Percentiles rank a stretch among this genome's conserved stretches.
Evolutionary conservation across 257 asterid genomes (phyloP).

Genomic region (Penstemon eatonii): DNA sequence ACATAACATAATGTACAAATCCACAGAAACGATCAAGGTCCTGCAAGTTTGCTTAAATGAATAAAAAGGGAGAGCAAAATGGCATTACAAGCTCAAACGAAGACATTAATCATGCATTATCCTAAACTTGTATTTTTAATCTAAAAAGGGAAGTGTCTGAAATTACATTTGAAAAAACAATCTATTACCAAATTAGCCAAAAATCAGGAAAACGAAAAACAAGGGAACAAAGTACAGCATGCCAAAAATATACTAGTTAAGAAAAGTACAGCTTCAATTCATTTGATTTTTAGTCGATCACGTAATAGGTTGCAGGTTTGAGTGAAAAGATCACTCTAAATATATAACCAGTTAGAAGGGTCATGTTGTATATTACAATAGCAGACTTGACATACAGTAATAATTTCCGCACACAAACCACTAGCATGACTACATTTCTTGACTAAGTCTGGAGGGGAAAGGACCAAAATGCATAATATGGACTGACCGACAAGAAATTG

Average conservation of each 20-base stretch:
- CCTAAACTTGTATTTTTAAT: background rate
- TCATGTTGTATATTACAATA: slow-evolving; percentile 10
- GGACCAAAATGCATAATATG: background rate
- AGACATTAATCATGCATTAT: background rate
- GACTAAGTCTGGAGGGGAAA: slow-evolving; percentile 2
- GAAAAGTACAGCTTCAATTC: slow-evolving; percentile 1
- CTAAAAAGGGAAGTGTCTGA: background rate
- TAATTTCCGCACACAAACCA: background rate
- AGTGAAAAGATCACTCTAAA: background rate
- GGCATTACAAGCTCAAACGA: background rate
- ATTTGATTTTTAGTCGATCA: background rate
- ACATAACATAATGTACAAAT: background rate
- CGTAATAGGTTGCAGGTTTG: slow-evolving; percentile 4
- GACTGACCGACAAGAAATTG: slow-evolving; percentile 5
- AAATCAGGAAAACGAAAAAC: background rate
- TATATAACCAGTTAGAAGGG: background rate
- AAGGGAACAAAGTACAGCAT: background rate
- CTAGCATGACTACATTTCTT: slow-evolving; percentile 1
- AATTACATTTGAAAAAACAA: background rate
- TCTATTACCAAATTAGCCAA: background rate
- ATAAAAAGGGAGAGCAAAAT: background rate
- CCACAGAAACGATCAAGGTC: background rate
- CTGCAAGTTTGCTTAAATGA: background rate
- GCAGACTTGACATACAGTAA: background rate
- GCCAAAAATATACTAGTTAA: slow-evolving; percentile 1